These are phyloP conservation scores for Cryptococcus deneoformans DNA, from an alignment of 1,284 basidiomycete species.

Conservation along the genomic window DNA sequence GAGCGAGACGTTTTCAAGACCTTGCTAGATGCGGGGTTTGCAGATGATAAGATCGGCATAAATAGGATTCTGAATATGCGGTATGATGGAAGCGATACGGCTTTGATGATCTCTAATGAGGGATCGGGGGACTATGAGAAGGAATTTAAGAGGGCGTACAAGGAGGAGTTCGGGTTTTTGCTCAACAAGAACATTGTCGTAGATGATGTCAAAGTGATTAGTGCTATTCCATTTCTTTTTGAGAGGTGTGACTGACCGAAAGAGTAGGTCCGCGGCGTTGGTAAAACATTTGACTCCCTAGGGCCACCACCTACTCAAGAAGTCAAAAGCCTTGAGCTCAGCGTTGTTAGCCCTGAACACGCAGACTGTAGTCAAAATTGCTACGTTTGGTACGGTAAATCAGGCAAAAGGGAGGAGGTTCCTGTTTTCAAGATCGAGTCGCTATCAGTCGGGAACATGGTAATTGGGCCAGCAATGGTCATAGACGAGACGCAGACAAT, in stretches of 20 bases:
- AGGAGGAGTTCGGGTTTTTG: constrained; percentile 86
- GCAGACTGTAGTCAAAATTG: constrained; percentile 26
- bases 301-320: constrained; percentile 78
- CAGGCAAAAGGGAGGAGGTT: constrained; percentile 56
- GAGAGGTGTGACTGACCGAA: not conserved
- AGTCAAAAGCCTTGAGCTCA: constrained; percentile 46
- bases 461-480: constrained; percentile 51
- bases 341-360: constrained; percentile 44
- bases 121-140: constrained; percentile 74
- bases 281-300: constrained; percentile 82
- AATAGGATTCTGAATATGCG: constrained; percentile 90
- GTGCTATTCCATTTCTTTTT: not conserved
- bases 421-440: constrained; percentile 72
- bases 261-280: constrained; percentile 54
- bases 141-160: constrained; percentile 74
- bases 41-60: constrained; percentile 61
- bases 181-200: constrained; percentile 78
- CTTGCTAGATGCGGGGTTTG: constrained; percentile 75
- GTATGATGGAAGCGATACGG: constrained; percentile 76
- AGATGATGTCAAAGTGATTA: constrained; percentile 81
- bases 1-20: constrained; percentile 63
- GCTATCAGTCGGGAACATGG: constrained; percentile 64
- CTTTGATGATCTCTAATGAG: constrained; percentile 74
- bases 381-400: constrained; percentile 22
- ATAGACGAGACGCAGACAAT: constrained; percentile 44